These are phyloP conservation scores for Hemisphaericaspora xylofermentans DNA, from an alignment of 1,139 yeast genomes.

Conservation along the genomic window DNA sequence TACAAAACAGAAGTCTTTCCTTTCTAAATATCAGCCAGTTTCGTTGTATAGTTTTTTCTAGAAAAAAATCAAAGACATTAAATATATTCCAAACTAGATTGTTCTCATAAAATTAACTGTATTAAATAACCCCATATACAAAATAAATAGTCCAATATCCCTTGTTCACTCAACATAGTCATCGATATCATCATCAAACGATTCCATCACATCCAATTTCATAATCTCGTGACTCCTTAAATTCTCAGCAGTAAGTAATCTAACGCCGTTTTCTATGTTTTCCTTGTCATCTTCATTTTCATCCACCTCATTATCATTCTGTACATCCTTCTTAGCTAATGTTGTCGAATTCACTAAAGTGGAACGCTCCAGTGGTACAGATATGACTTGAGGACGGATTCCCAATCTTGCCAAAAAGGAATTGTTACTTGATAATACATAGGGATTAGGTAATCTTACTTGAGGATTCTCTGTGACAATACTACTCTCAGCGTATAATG, in stretches of 20 bases:
- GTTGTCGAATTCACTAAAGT: neutral
- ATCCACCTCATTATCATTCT: conserved; percentile 2
- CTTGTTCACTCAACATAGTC: conserved; percentile 1
- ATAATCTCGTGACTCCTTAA: conserved; percentile 2
- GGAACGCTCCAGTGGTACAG: conserved; percentile 14
- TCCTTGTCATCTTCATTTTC: neutral
- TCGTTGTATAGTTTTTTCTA: neutral
- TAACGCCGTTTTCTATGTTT: neutral
- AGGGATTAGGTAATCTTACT: conserved; percentile 24
- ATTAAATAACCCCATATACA: no score
- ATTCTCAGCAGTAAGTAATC: conserved; percentile 12
- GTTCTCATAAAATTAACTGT: no score
- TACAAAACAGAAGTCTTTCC: neutral
- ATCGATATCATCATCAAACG: conserved; percentile 1
- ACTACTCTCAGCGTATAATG: conserved; percentile 37
- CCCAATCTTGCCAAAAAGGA: conserved; percentile 42
- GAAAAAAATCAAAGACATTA: no score
- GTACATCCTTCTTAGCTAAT: neutral
- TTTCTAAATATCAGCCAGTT: neutral
- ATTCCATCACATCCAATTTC: conserved; percentile 1
- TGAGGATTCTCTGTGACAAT: conserved; percentile 28
- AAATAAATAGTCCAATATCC: neutral
- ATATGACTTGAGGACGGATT: conserved; percentile 45
- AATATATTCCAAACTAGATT: no score
- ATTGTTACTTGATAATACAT: conserved; percentile 23